Conservation (phyloP, 78 protist species). For the Pigoraptor vietnamica region DNA sequence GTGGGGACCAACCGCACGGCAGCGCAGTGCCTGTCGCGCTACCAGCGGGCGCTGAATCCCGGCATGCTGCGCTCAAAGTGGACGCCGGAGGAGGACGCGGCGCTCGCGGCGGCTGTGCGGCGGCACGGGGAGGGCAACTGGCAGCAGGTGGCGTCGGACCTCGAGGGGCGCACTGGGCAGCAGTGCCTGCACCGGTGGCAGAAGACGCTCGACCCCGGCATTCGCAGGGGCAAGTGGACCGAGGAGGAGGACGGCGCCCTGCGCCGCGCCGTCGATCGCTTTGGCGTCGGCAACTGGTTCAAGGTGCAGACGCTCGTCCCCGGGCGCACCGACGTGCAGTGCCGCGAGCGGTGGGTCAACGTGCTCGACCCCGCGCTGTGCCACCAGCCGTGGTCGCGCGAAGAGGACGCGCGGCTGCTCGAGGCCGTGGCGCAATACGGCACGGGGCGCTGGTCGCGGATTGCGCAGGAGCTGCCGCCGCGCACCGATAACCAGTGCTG, state of each 20-base stretch:
- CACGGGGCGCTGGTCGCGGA: conserved; percentile 26
- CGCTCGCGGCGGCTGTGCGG: conserved; percentile 11
- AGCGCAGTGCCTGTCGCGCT: background rate
- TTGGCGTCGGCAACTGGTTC: background rate
- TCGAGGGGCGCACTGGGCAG: conserved; percentile 33
- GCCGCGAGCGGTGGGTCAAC: conserved; percentile 54
- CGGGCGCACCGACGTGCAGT: conserved; percentile 41
- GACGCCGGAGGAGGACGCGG: conserved; percentile 7
- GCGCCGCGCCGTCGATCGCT: background rate
- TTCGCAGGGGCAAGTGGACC: conserved; percentile 24
- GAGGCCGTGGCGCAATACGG: background rate
- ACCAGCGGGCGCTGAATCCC: conserved; percentile 3
- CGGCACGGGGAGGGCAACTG: conserved; percentile 35
- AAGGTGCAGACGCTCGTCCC: background rate
- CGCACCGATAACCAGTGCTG: conserved; percentile 43
- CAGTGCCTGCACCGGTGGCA: conserved; percentile 41
- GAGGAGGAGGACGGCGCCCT: conserved; percentile 24
- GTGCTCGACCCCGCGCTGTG: conserved; percentile 13
- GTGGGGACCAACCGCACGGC: conserved; percentile 14
- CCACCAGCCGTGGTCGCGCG: conserved; percentile 13
- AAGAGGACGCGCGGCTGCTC: conserved; percentile 27
- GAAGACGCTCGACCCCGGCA: conserved; percentile 24
- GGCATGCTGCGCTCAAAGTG: background rate
- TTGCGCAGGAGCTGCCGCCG: conserved; percentile 20
- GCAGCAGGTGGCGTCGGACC: conserved; percentile 13